These are phyloP conservation scores for Adansonia gregorii DNA, from an alignment of 441 rosid species.

Conservation along the genomic window DNA sequence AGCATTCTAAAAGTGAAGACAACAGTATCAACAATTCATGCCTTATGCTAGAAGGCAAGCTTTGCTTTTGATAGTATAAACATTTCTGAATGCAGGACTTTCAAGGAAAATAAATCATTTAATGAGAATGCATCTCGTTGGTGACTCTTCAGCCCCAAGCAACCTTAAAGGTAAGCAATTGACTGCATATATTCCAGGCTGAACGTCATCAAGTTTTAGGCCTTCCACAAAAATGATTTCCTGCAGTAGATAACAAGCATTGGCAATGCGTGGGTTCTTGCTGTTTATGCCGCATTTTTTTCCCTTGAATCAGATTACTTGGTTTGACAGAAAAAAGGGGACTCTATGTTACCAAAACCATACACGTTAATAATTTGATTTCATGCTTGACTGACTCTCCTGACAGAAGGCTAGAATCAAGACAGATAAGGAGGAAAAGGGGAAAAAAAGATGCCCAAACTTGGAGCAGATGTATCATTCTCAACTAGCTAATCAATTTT, in stretches of 20 bases:
- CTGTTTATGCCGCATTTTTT: neutral
- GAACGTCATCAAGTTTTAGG: conserved; percentile 61
- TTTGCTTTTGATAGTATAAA: no score
- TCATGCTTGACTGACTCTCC: neutral
- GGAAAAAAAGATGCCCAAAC: neutral
- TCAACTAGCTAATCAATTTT: neutral
- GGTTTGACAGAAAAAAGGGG: neutral
- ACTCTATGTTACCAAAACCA: neutral
- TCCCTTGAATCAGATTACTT: neutral
- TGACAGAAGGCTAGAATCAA: conserved; percentile 19
- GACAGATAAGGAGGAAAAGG: conserved; percentile 2
- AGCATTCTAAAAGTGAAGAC: neutral
- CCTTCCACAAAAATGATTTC: conserved; percentile 70
- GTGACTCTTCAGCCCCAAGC: conserved; percentile 64
- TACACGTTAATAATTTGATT: neutral
- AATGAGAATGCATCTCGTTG: conserved; percentile 72
- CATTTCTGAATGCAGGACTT: conserved; percentile 3
- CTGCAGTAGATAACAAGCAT: conserved; percentile 39
- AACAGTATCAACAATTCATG: neutral
- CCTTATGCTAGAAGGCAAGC: neutral
- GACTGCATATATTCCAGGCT: conserved; percentile 52
- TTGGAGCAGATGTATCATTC: neutral
- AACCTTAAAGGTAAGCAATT: conserved; percentile 71
- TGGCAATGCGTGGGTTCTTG: neutral
- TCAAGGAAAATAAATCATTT: conserved; percentile 37